Evolutionary conservation across 2,329 filamentous ascomycete genomes (phyloP).

Genomic region (Beauveria varroae): DNA sequence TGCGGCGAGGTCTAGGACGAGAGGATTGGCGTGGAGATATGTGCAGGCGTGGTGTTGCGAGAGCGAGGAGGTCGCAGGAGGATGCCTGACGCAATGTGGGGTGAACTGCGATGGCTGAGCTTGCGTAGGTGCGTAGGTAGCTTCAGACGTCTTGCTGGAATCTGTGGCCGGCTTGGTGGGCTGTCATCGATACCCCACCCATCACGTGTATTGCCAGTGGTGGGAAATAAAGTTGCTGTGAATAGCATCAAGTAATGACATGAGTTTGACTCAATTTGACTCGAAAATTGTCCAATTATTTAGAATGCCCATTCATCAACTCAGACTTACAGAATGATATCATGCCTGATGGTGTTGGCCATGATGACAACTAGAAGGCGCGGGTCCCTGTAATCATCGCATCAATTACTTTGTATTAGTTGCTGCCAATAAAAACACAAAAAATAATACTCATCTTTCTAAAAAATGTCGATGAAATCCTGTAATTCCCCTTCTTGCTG

Average conservation of each 20-base stretch:
- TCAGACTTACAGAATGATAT: too few species aligned
- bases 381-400: not conserved
- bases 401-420: not conserved
- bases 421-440: not conserved
- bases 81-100: slow-evolving; percentile 11
- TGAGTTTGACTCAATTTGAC: not conserved
- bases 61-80: slow-evolving; percentile 3
- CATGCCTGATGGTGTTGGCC: not conserved
- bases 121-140: slow-evolving; percentile 7
- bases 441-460: not conserved
- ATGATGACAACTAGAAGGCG: not conserved
- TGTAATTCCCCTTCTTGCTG: not conserved
- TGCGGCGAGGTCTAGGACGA: slow-evolving; percentile 3
- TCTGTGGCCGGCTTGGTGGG: not conserved
- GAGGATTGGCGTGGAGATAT: slow-evolving; percentile 6
- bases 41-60: slow-evolving; percentile 3
- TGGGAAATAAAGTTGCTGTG: not conserved
- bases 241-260: not conserved
- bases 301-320: too few species aligned
- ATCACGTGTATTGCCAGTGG: not conserved
- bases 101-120: slow-evolving; percentile 9
- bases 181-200: slow-evolving; percentile 3
- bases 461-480: not conserved
- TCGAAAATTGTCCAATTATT: not conserved
- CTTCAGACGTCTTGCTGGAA: not conserved